Conservation (phyloP, 1,284 basidiomycete genomes). For the Xerocomus nothofagi region DNA sequence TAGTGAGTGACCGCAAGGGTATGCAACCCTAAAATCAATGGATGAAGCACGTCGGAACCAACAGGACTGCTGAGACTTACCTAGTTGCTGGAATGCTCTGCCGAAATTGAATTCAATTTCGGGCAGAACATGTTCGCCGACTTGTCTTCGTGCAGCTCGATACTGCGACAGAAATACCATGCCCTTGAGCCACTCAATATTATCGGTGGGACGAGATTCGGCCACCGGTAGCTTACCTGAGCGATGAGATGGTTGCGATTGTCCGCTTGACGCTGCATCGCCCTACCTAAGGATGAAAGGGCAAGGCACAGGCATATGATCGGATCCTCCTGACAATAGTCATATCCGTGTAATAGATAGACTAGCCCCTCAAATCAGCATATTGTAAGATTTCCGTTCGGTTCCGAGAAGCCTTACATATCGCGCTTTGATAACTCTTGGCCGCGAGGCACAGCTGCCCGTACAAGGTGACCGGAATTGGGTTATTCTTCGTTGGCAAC, state of each 20-base stretch:
- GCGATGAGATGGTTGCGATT: constrained; percentile 87
- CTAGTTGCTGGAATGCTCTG: constrained; percentile 87
- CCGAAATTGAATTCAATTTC: constrained; percentile 95
- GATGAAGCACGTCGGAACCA: not conserved
- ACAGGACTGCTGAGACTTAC: constrained; percentile 42
- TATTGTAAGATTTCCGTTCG: not conserved
- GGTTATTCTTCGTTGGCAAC: constrained; percentile 73
- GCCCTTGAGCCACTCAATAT: constrained; percentile 50
- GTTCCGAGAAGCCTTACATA: constrained; percentile 60
- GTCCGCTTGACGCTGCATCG: constrained; percentile 92
- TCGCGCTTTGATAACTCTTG: constrained; percentile 86
- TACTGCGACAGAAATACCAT: constrained; percentile 83
- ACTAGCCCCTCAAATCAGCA: constrained; percentile 48
- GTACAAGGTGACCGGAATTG: constrained; percentile 78
- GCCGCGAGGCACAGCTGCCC: constrained; percentile 84
- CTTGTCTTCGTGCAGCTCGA: constrained; percentile 51
- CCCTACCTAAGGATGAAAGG: constrained; percentile 83
- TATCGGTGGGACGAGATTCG: not conserved
- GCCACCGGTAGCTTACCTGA: constrained; percentile 47
- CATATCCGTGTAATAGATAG: constrained; percentile 87
- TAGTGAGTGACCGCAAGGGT: constrained; percentile 85
- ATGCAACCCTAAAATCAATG: constrained; percentile 58
- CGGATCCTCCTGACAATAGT: constrained; percentile 81
- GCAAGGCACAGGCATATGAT: constrained; percentile 82
- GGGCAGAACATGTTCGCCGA: constrained; percentile 41